Conservation (phyloP, 257 asterid species). For the Ligustrum vulgare region DNA sequence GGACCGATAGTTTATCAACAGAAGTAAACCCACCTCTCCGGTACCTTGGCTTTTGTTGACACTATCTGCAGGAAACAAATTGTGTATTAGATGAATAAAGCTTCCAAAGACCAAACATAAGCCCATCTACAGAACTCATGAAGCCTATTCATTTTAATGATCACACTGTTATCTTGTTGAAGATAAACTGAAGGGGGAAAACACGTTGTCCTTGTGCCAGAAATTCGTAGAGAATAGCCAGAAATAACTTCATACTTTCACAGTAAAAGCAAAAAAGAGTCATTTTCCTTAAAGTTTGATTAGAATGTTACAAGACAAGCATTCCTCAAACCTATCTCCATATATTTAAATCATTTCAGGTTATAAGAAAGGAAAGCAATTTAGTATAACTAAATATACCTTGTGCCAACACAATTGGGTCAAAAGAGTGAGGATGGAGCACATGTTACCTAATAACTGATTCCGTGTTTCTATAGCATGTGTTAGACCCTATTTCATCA, state of each 20-base stretch:
- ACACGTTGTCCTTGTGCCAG: background rate
- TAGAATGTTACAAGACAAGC: background rate
- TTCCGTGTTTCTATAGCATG: background rate
- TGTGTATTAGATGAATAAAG: constrained; percentile 28
- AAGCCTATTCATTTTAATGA: background rate
- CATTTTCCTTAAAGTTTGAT: background rate
- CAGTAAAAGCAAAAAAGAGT: background rate
- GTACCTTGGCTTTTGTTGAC: constrained; percentile 48
- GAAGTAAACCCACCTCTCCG: constrained; percentile 45
- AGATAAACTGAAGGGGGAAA: background rate
- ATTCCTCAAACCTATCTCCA: background rate
- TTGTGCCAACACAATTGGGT: background rate
- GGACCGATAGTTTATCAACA: background rate
- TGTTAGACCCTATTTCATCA: background rate
- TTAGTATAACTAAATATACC: background rate
- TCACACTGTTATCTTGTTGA: constrained; percentile 1
- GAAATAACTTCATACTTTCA: too few species aligned
- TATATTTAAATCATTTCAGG: background rate
- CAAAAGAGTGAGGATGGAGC: too few species aligned
- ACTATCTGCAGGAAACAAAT: constrained; percentile 57
- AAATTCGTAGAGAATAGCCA: background rate
- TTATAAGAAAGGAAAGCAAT: background rate
- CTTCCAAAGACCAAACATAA: constrained; percentile 1
- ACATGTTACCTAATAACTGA: background rate
- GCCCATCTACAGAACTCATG: constrained; percentile 13